Evolutionary conservation across 2,329 filamentous ascomycete genomes (phyloP).

Genomic region (Gnomoniopsis sp.): DNA sequence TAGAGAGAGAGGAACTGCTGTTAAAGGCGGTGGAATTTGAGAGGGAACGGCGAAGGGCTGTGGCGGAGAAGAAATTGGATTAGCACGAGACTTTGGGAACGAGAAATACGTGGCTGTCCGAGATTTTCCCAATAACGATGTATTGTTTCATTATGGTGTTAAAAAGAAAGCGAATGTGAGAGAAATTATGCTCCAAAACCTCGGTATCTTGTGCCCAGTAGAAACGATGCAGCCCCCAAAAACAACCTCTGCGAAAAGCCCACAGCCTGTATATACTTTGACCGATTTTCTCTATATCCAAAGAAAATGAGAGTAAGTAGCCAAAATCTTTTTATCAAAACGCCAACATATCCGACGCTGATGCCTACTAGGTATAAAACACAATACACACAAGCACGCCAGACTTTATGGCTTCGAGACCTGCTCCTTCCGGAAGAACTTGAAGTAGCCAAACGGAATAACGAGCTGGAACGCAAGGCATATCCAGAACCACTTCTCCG

Average conservation of each 20-base stretch:
- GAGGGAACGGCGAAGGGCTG: constrained; percentile 2
- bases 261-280: background rate
- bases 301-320: background rate
- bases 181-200: background rate
- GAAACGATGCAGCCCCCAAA: background rate
- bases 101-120: background rate
- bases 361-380: constrained; percentile 8
- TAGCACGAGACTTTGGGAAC: background rate
- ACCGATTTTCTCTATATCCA: constrained; percentile 3
- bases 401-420: constrained; percentile 46
- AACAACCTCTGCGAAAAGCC: background rate
- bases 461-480: constrained; percentile 54
- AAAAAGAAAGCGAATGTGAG: background rate
- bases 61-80: background rate
- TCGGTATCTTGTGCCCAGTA: constrained; percentile 2
- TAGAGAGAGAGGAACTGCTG: constrained; percentile 18
- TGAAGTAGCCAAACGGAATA: constrained; percentile 56
- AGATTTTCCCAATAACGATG: background rate
- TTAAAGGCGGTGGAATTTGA: constrained; percentile 18
- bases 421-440: constrained; percentile 57
- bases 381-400: background rate
- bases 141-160: background rate
- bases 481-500: constrained; percentile 60
- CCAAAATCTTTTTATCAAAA: constrained; percentile 8
- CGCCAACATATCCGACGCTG: constrained; percentile 15